Conservation (phyloP, 176 grass and related monocot genomes). For the sorghum (Sorghum bicolor) region DNA sequence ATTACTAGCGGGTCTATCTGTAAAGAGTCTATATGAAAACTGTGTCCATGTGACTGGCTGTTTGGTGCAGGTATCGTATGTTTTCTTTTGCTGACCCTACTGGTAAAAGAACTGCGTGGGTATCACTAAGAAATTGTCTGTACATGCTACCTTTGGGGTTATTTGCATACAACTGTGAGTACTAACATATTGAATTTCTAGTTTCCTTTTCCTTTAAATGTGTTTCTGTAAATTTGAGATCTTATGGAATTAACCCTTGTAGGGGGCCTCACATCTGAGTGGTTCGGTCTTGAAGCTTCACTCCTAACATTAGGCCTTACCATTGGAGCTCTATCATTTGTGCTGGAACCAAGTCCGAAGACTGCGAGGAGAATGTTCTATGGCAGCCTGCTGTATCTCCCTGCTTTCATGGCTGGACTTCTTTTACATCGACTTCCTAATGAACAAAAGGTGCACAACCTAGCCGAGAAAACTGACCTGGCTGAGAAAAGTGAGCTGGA, state of each 20-base stretch:
- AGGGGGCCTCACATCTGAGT: slow-evolving; percentile 90
- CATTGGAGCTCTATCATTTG: slow-evolving; percentile 66
- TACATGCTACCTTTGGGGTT: slow-evolving; percentile 89
- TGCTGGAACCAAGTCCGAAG: slow-evolving; percentile 51
- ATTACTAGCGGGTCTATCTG: neutral
- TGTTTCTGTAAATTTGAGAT: neutral
- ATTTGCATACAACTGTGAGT: slow-evolving; percentile 83
- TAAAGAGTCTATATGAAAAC: neutral
- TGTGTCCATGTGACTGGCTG: neutral
- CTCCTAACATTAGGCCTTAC: slow-evolving; percentile 68
- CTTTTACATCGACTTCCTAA: slow-evolving; percentile 71
- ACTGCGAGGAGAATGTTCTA: slow-evolving; percentile 93
- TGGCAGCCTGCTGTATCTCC: slow-evolving; percentile 88
- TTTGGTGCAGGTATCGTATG: slow-evolving; percentile 64
- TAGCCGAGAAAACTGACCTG: slow-evolving; percentile 26
- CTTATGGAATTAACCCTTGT: slow-evolving; percentile 16
- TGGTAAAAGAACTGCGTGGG: slow-evolving; percentile 84
- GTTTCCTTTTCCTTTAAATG: neutral
- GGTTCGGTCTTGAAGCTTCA: slow-evolving; percentile 86
- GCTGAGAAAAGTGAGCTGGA: slow-evolving; percentile 21
- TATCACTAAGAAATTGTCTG: slow-evolving; percentile 89
- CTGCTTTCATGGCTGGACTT: slow-evolving; percentile 89
- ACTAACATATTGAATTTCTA: slow-evolving; percentile 18
- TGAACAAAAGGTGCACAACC: slow-evolving; percentile 36
- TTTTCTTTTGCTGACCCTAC: slow-evolving; percentile 75